Evolutionary conservation across 768 basidiomycete species (phyloP), one percentile per base, ranked within the genome.

Genomic region (Boletus sp.): DNA sequence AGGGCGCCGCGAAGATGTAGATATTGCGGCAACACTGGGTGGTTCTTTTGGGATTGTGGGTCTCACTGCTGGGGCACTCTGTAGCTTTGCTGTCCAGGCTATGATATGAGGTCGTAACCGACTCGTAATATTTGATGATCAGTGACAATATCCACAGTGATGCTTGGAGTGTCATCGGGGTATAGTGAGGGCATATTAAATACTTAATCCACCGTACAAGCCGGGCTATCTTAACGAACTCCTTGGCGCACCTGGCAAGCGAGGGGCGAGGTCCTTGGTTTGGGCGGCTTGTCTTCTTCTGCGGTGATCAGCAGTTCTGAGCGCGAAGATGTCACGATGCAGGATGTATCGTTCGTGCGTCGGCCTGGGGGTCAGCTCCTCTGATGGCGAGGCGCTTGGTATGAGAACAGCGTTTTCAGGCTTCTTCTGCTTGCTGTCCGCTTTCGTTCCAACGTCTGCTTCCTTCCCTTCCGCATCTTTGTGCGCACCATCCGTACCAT

Each of bases 281-380:
- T 89, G 86, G 9, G 82, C 78, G 1, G 81, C 67, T 64, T 92
- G 88, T 68, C 82, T 78, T 50, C 81, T 80, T 70, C 81, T 86
- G 36, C 86, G 82, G 65, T 92, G 87, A 65, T 94, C 92, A 11
- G 77, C 75, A 57, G 84, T 82, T 28, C 94, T 83, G 82, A 96
- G 86, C 71, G 79, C 76, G 69, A 90, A 97, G 58, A 90, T 84
- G 59, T 89, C 83, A 40, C 92, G 82, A 73, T 96, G 92, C n/a
- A 97, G 77, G 9, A 80, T 76, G 67, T 87, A 97, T 59, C 85
- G 83, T 66, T 87, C 80, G 75, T 95, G 94, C 12, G 78, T 73
- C 12, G 83, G 76, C 28, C 68, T 48, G 72, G 78, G 58, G 28
- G 77, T 58, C 3, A 77, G 42, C 42, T 72, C 61, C 42, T 66